Percentiles rank a stretch among this genome's conserved stretches.
These are phyloP conservation scores for Ramularia collo-cygni DNA, from an alignment of 2,329 filamentous ascomycete genomes.

Conservation along the genomic window DNA sequence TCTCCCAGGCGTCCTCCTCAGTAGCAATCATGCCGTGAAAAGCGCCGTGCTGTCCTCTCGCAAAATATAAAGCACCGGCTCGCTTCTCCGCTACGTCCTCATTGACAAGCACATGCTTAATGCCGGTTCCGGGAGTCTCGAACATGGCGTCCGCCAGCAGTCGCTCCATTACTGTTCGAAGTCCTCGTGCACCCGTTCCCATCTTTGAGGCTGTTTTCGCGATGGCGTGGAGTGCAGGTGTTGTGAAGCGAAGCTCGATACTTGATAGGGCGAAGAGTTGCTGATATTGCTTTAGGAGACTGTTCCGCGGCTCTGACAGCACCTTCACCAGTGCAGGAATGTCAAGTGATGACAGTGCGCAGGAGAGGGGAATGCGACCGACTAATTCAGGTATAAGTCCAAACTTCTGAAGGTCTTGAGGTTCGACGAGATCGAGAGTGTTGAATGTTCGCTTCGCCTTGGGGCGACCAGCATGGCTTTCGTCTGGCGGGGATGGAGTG, in stretches of 20 bases:
- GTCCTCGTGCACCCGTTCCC: constrained; percentile 60
- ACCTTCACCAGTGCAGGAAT: constrained; percentile 69
- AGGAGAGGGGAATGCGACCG: constrained; percentile 86
- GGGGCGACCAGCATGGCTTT: constrained; percentile 30
- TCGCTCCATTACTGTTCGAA: constrained; percentile 44
- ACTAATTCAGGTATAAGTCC: constrained; percentile 92
- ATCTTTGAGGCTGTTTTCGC: constrained; percentile 62
- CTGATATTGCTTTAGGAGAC: constrained; percentile 79
- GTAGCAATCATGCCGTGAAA: constrained; percentile 35
- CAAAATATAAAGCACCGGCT: constrained; percentile 37
- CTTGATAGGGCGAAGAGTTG: constrained; percentile 76
- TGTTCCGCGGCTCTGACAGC: constrained; percentile 86
- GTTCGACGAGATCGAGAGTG: constrained; percentile 59
- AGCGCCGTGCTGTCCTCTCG: constrained; percentile 32
- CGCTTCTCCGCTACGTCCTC: constrained; percentile 40
- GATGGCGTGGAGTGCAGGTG: constrained; percentile 70
- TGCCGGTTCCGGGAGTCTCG: constrained; percentile 40
- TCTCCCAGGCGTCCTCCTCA: constrained; percentile 44
- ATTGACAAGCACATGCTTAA: constrained; percentile 42
- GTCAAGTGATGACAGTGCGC: constrained; percentile 71
- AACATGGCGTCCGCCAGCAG: constrained; percentile 42
- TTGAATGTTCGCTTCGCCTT: constrained; percentile 60
- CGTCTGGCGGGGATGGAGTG: constrained; percentile 21
- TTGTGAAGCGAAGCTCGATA: constrained; percentile 75
- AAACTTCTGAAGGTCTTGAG: constrained; percentile 62